Conservation (phyloP, 331 rosid species). For the Cydonia oblonga region DNA sequence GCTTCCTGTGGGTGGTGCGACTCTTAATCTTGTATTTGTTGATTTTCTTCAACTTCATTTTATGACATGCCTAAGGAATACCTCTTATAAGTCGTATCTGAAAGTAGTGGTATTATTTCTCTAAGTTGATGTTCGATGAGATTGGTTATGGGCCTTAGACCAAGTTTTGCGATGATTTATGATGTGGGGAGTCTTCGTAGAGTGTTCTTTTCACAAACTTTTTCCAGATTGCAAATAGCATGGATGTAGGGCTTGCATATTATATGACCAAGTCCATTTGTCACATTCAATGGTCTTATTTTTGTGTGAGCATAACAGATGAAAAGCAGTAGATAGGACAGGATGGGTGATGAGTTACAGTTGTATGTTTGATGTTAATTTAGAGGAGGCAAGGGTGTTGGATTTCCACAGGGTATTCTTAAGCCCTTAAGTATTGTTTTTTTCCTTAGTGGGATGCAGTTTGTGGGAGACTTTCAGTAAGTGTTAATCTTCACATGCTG, state of each 20-base stretch:
- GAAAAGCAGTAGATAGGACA: not conserved
- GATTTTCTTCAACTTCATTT: not conserved
- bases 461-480: not conserved
- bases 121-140: not conserved
- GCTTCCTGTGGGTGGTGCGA: constrained; percentile 55
- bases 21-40: not conserved
- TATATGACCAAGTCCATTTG: not conserved
- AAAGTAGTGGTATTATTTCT: not conserved
- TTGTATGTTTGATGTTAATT: not conserved
- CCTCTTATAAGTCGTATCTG: not conserved
- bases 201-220: not conserved
- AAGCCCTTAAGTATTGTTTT: not conserved
- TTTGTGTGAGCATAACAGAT: not conserved
- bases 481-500: not conserved
- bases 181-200: not conserved
- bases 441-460: not conserved
- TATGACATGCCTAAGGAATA: not conserved
- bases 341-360: not conserved
- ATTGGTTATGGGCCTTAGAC: not conserved
- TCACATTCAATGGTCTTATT: not conserved
- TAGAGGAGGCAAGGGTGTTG: not conserved
- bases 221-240: not conserved
- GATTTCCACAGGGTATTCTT: not conserved
- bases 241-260: not conserved
- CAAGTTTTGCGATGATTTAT: not conserved